Percentiles rank a stretch among this genome's conserved stretches.
Conservation (phyloP, 129 eudicot genomes). For the Glebionis coronaria region DNA sequence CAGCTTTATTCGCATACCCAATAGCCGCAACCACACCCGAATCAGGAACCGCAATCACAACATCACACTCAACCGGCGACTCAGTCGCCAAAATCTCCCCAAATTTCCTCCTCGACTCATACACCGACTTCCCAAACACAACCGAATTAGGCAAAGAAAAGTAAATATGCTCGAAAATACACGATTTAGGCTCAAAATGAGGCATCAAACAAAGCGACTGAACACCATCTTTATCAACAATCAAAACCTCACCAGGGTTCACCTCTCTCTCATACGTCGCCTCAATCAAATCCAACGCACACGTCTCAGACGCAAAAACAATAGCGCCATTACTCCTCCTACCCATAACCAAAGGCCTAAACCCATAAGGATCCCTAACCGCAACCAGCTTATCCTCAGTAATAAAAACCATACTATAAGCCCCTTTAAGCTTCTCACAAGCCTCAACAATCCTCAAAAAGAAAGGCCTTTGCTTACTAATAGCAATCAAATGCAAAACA, state of each 20-base stretch:
- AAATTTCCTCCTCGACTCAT: conserved; percentile 59
- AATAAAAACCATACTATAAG: conserved; percentile 87
- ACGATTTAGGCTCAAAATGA: conserved; percentile 67
- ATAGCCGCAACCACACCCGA: conserved; percentile 94
- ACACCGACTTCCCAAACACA: conserved; percentile 84
- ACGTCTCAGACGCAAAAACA: conserved; percentile 90
- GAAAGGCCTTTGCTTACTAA: conserved; percentile 65
- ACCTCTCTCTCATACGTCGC: conserved; percentile 86
- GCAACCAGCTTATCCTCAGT: conserved; percentile 90
- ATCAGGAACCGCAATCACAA: conserved; percentile 95
- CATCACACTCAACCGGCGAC: conserved; percentile 85
- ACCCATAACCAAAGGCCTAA: conserved; percentile 94
- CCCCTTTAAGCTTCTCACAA: conserved; percentile 78
- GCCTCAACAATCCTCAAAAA: conserved; percentile 80
- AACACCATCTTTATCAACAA: conserved; percentile 73
- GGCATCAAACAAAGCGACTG: conserved; percentile 64
- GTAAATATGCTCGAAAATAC: conserved; percentile 88
- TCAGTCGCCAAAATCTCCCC: conserved; percentile 80
- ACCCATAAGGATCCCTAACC: conserved; percentile 84
- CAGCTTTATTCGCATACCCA: conserved; percentile 84
- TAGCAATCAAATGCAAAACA: conserved; percentile 80
- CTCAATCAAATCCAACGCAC: conserved; percentile 86
- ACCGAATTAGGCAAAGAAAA: conserved; percentile 76
- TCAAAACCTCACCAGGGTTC: conserved; percentile 76
- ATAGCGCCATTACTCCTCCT: conserved; percentile 77